Conservation (phyloP, 139 green algal species). For the Chlamydomonas applanata region DNA sequence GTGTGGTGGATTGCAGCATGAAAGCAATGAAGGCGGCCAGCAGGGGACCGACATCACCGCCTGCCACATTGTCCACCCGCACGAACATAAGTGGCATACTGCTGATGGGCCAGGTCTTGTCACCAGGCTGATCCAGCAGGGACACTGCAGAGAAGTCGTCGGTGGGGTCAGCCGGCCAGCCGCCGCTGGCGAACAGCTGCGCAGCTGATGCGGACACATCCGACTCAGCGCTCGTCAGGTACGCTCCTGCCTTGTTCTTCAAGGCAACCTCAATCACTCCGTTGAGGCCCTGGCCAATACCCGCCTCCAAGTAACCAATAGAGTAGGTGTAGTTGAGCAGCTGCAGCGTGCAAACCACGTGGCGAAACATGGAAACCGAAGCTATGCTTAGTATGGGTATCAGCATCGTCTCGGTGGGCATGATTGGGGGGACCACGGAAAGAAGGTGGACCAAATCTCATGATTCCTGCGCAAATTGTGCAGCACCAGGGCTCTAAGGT, state of each 20-base stretch:
- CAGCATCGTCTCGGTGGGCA: no score
- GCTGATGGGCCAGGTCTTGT: constrained; percentile 34
- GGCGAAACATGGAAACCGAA: no score
- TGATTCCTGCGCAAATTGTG: no score
- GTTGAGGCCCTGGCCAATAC: background rate
- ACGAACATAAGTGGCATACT: constrained; percentile 36
- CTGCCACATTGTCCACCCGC: constrained; percentile 14
- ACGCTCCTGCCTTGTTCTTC: constrained; percentile 21
- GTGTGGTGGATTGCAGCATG: constrained; percentile 12
- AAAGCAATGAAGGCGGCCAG: constrained; percentile 18
- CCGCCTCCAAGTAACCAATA: constrained; percentile 33
- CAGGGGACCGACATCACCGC: constrained; percentile 10
- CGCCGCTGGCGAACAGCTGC: background rate
- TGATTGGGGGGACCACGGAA: no score
- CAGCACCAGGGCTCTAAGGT: no score
- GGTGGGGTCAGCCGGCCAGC: constrained; percentile 30
- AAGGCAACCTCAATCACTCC: constrained; percentile 24
- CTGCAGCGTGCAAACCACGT: no score
- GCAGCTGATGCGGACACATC: background rate
- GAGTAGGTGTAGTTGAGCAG: constrained; percentile 11
- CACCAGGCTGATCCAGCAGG: constrained; percentile 28
- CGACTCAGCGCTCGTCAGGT: constrained; percentile 3
- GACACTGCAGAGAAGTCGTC: constrained; percentile 26
- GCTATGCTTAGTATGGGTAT: no score
- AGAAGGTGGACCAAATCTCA: no score